Conservation (phyloP, 2,329 filamentous ascomycete genomes). For the Biscogniauxia mediterranea region DNA sequence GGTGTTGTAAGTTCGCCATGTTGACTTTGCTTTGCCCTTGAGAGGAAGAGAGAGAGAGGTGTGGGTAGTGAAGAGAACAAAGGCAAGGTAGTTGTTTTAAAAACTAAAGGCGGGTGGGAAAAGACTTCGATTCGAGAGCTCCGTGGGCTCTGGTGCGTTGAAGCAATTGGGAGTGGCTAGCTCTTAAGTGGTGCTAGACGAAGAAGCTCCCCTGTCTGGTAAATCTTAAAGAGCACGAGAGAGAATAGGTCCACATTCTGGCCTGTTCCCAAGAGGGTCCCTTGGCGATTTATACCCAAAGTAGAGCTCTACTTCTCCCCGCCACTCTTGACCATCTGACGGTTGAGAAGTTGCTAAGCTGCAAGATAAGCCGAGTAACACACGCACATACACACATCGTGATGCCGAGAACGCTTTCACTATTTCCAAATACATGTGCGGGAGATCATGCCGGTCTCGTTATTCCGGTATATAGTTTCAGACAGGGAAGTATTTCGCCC, state of each 20-base stretch:
- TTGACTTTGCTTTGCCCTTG: conserved; percentile 8
- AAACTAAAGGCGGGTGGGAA: not conserved
- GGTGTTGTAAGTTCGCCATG: conserved; percentile 18
- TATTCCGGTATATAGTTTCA: not conserved
- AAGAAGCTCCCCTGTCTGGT: not conserved
- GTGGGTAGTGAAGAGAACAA: not conserved
- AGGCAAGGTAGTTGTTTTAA: not conserved
- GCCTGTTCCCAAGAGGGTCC: not conserved
- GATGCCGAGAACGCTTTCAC: not conserved
- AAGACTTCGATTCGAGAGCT: not conserved
- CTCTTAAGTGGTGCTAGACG: not conserved
- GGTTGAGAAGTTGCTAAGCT: not conserved
- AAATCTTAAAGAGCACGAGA: not conserved
- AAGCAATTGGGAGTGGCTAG: not conserved
- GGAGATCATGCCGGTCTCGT: not conserved
- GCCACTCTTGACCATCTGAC: not conserved
- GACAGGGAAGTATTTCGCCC: not conserved
- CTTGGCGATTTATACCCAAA: not conserved
- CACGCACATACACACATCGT: not conserved
- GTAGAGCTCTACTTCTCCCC: not conserved
- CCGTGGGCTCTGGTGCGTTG: not conserved
- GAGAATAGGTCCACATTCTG: not conserved
- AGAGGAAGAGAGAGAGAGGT: not conserved
- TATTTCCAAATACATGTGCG: not conserved
- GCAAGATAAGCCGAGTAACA: not conserved